Conservation (phyloP, 768 basidiomycete species). For the Daedaleopsis nitida region DNA sequence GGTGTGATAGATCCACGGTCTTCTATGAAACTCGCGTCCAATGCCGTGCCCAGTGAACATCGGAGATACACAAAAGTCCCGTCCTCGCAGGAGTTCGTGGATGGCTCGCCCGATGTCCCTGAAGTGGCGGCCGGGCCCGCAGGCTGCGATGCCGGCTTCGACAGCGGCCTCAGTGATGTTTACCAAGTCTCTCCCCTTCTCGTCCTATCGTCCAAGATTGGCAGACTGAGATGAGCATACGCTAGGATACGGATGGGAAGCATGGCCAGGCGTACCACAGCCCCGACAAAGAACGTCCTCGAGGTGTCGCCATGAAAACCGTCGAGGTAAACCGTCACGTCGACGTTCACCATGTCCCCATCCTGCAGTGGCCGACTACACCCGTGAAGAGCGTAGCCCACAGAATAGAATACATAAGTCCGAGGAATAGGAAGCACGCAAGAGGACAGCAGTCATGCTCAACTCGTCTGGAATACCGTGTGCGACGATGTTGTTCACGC, state of each 20-base stretch:
- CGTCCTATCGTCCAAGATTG: slow-evolving; percentile 51
- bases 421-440: no score
- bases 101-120: slow-evolving; percentile 74
- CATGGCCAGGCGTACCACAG: slow-evolving; percentile 53
- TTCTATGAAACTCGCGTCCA: slow-evolving; percentile 74
- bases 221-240: not conserved
- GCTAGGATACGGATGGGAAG: not conserved
- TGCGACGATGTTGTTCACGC: slow-evolving; percentile 83
- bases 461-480: slow-evolving; percentile 94
- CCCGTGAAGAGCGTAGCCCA: not conserved
- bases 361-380: slow-evolving; percentile 75
- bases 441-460: slow-evolving; percentile 23
- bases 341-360: slow-evolving; percentile 87
- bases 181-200: slow-evolving; percentile 66
- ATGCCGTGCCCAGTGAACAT: slow-evolving; percentile 90
- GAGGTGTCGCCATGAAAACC: slow-evolving; percentile 93
- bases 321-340: slow-evolving; percentile 81
- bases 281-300: slow-evolving; percentile 76
- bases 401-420: not conserved
- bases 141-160: slow-evolving; percentile 67
- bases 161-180: slow-evolving; percentile 64
- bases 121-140: slow-evolving; percentile 73
- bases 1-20: slow-evolving; percentile 83
- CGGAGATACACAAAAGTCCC: slow-evolving; percentile 63
- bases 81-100: slow-evolving; percentile 43